Evolutionary conservation across 768 basidiomycete genomes (phyloP).

Genomic region (Termitomyces sp.): DNA sequence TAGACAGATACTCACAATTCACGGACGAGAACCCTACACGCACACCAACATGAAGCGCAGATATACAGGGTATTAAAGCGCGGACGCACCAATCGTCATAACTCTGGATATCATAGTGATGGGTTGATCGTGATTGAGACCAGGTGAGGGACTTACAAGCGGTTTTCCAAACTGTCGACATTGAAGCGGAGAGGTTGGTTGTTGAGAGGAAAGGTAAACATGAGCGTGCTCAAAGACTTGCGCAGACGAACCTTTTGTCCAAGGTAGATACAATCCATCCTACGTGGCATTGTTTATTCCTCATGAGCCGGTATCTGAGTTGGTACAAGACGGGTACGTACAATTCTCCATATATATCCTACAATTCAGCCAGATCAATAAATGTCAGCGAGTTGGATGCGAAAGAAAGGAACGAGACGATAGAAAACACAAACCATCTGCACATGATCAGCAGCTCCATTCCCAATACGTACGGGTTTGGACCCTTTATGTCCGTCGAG

Average conservation of each 20-base stretch:
- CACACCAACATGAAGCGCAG: background rate
- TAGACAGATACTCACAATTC: constrained; percentile 49
- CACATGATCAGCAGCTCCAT: constrained; percentile 91
- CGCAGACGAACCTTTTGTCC: constrained; percentile 72
- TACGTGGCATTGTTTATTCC: constrained; percentile 17
- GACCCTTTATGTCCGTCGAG: constrained; percentile 87
- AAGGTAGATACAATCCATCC: constrained; percentile 95
- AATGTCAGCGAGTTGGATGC: too few species aligned
- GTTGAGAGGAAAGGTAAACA: too few species aligned
- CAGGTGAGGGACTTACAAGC: constrained; percentile 39
- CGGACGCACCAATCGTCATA: constrained; percentile 37
- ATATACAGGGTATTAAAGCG: background rate
- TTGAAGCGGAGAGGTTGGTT: too few species aligned
- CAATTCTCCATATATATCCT: constrained; percentile 98
- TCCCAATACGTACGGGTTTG: constrained; percentile 86
- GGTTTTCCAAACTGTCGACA: constrained; percentile 63
- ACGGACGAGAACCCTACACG: constrained; percentile 57
- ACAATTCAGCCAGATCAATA: background rate
- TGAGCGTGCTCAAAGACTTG: too few species aligned
- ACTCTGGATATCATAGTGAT: constrained; percentile 13
- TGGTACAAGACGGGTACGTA: constrained; percentile 24
- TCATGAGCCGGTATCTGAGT: background rate
- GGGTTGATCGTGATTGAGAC: background rate
- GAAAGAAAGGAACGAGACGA: too few species aligned
- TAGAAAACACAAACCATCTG: constrained; percentile 40